Base-by-base conservation (phyloP, 2,329 filamentous ascomycete genomes). In the Microcera coccophila region DNA sequence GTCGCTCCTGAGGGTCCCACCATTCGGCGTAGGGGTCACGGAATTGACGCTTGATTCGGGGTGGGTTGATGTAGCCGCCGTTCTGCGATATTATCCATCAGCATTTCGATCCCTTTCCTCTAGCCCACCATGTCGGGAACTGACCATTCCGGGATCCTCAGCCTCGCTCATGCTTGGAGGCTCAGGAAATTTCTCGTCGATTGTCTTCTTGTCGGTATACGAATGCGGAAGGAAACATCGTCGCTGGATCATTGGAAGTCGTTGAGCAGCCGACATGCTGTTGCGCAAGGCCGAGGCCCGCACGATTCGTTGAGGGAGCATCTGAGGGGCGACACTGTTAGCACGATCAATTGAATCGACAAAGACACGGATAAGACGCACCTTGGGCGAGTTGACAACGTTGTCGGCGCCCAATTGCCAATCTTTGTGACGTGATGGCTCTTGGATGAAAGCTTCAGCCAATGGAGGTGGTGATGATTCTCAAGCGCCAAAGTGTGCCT, bases 1-100 rank as follows among this genome's bases (percentile, higher is more conserved):
- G 82, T 65, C 90, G 84, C 69, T 97, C 93, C 72, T 98, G 93
- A 68, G 90, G 86, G 71, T 98, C 91, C 88, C 90, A 97, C 89
- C 90, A 98, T 63, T 88, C 84, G 63, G 70, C 91, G 66, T 97
- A 81, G 26, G 94, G 93, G 68, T 97, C 93, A 65, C 93, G 88
- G 72, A 89, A 87, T 67, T 90, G 84, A 57, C 91, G 86, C 77
- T 95, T 96, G 69, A 91, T 73, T 41, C 76, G 70, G 12, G 82
- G 81, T 45, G 87, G 86, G 70, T 90, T 89, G 62, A 87, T 78
- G 67, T 89, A 93, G 67, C 85, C 85, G 62, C 87, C 88, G 68
- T 90, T 94, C 86, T 90, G 64, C 46, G 49, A 53, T 41, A 49
- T 52, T 53, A 47, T 59, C 38, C 51, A 54, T 61, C 47, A 61